A percentile compares a stretch with the other conserved stretches of the same genome.
phyloP scores from a whole-genome alignment of 495 filamentous ascomycete species.

The Physcia stellaris region DNA sequence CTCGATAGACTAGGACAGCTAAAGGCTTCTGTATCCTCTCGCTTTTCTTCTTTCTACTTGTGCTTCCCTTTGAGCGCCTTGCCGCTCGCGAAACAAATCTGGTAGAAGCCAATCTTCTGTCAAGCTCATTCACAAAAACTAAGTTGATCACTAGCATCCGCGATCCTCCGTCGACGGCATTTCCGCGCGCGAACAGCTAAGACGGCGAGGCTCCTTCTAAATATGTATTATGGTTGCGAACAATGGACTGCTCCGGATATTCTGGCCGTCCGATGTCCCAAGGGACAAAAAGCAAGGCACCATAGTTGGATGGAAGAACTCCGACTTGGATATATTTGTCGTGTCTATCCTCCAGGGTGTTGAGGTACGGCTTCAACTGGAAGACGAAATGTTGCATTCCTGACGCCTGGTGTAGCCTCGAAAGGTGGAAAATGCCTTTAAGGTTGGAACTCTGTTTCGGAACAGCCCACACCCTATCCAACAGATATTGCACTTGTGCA shows the following conservation, averaged over 20 bases:
- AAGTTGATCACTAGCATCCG: slow-evolving; percentile 51
- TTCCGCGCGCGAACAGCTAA: slow-evolving; percentile 88
- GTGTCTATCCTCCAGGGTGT: slow-evolving; percentile 81
- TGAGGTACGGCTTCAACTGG: slow-evolving; percentile 44
- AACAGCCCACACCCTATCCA: slow-evolving; percentile 68
- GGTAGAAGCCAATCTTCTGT: slow-evolving; percentile 29
- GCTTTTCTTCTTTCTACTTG: slow-evolving; percentile 60
- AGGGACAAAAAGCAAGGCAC: slow-evolving; percentile 62
- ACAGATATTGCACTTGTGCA: slow-evolving; percentile 74
- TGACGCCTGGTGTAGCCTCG: slow-evolving; percentile 30
- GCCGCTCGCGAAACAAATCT: slow-evolving; percentile 52
- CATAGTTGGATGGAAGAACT: slow-evolving; percentile 92
- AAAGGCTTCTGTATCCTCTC: slow-evolving; percentile 66
- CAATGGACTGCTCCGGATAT: slow-evolving; percentile 91
- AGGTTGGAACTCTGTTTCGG: slow-evolving; percentile 68
- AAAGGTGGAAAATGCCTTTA: slow-evolving; percentile 78
- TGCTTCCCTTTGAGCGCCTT: slow-evolving; percentile 58
- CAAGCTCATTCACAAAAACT: neutral
- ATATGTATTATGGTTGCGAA: slow-evolving; percentile 53
- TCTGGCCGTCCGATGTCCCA: slow-evolving; percentile 86
- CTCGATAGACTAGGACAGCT: slow-evolving; percentile 44
- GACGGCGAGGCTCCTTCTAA: slow-evolving; percentile 89
- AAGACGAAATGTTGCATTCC: neutral
- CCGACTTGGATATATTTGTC: slow-evolving; percentile 77
- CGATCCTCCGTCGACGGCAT: slow-evolving; percentile 69